Conservation (phyloP, 371 early-diverging fungal species). For the Lichtheimia ramosa region DNA sequence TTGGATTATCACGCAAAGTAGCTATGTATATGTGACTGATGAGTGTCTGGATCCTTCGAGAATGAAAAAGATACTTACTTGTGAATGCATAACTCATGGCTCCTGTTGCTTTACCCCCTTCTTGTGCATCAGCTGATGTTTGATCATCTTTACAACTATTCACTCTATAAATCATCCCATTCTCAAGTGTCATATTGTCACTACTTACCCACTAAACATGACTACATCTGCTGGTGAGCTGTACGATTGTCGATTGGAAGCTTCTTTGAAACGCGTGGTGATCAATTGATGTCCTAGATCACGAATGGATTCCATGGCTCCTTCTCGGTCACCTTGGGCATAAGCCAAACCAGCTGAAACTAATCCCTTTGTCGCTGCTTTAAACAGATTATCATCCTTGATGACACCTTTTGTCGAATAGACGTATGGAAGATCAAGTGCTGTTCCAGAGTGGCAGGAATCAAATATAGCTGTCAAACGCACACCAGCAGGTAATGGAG, state of each 20-base stretch:
- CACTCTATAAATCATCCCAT: too few species aligned
- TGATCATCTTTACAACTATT: constrained; percentile 82
- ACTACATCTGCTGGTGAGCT: constrained; percentile 76
- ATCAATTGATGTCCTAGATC: constrained; percentile 47
- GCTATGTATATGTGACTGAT: constrained; percentile 20
- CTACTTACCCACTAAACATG: constrained; percentile 69
- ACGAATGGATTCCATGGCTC: constrained; percentile 45
- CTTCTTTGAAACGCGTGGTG: constrained; percentile 35
- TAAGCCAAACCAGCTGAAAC: constrained; percentile 56
- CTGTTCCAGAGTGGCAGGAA: constrained; percentile 85
- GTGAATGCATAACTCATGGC: constrained; percentile 88
- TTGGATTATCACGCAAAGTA: constrained; percentile 58
- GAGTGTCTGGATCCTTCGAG: background rate
- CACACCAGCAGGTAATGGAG: constrained; percentile 79
- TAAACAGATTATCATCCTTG: constrained; percentile 51
- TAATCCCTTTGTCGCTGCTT: constrained; percentile 49
- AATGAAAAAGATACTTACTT: constrained; percentile 23
- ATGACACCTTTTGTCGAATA: constrained; percentile 74
- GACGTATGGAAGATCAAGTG: constrained; percentile 84
- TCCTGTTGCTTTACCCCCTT: constrained; percentile 57
- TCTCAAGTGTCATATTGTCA: background rate
- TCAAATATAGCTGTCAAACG: constrained; percentile 25
- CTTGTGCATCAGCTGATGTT: constrained; percentile 83
- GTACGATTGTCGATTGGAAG: constrained; percentile 39
- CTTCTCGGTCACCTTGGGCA: constrained; percentile 42